Conservation (phyloP, 208 protist genomes). For the Trypanosoma lewisi region DNA sequence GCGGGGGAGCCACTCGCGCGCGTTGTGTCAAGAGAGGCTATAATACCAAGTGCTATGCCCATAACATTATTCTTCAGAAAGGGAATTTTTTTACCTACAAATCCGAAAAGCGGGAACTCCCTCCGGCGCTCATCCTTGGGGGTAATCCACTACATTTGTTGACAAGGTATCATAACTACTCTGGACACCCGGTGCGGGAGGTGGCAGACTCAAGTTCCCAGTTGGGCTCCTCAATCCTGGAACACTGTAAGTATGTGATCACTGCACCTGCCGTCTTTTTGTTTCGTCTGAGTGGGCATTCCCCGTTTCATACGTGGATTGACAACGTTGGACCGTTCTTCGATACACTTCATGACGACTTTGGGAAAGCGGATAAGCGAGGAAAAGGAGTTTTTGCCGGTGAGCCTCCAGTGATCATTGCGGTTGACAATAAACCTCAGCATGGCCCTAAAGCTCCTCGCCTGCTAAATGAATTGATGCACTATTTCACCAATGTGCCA, state of each 20-base stretch:
- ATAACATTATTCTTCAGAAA: constrained; percentile 11
- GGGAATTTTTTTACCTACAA: constrained; percentile 7
- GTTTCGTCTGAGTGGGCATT: constrained; percentile 31
- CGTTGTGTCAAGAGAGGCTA: constrained; percentile 6
- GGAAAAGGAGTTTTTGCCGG: constrained; percentile 7
- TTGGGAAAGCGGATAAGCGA: neutral
- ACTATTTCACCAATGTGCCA: constrained; percentile 24
- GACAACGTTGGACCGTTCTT: constrained; percentile 35
- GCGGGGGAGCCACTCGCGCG: constrained; percentile 3
- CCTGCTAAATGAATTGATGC: constrained; percentile 27
- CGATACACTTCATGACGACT: constrained; percentile 18
- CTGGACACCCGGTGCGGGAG: constrained; percentile 19
- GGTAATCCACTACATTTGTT: constrained; percentile 6
- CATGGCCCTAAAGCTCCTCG: constrained; percentile 19
- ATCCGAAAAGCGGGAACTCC: neutral
- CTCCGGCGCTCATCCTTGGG: constrained; percentile 6
- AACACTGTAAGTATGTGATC: constrained; percentile 20
- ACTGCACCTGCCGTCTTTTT: constrained; percentile 21
- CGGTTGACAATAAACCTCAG: constrained; percentile 29
- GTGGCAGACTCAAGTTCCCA: neutral
- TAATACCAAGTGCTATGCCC: constrained; percentile 8
- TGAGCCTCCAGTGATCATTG: constrained; percentile 19
- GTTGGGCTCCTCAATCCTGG: neutral
- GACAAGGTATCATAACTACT: constrained; percentile 26
- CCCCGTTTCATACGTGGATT: constrained; percentile 32